A percentile compares a stretch with the other conserved stretches of the same genome.
Conservation (phyloP, 208 protist genomes). For the Trypanosoma boissoni region DNA sequence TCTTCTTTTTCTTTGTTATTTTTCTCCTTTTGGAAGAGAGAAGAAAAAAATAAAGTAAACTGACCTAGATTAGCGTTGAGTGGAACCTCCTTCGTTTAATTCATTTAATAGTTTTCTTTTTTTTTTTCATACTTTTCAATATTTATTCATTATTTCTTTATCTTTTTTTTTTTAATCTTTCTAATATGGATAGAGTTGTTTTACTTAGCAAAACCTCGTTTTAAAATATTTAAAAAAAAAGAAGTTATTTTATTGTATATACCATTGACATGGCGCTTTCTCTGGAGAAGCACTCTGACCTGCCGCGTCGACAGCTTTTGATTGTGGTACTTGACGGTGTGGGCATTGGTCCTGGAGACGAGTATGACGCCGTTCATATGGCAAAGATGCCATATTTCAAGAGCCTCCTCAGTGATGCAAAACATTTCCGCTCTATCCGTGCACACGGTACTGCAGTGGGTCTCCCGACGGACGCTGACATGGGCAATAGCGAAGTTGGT, state of each 20-base stretch:
- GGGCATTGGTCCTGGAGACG: constrained; percentile 84
- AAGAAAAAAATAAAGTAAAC: too few species aligned
- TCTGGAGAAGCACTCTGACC: constrained; percentile 49
- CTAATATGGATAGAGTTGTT: not conserved
- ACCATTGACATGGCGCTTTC: constrained; percentile 74
- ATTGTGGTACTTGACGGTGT: constrained; percentile 89
- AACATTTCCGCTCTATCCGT: constrained; percentile 84
- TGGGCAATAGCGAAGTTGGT: constrained; percentile 96
- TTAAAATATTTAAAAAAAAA: too few species aligned
- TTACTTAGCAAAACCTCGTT: too few species aligned
- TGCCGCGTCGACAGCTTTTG: constrained; percentile 80
- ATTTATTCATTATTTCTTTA: constrained; percentile 16
- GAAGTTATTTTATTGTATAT: too few species aligned
- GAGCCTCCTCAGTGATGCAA: constrained; percentile 35
- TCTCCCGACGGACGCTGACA: constrained; percentile 93
- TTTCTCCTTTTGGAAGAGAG: not conserved
- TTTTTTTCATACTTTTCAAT: not conserved
- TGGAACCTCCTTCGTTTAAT: not conserved
- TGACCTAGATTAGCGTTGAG: not conserved
- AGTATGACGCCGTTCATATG: constrained; percentile 90
- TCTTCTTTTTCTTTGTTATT: not conserved
- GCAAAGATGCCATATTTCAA: constrained; percentile 91
- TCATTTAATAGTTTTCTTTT: not conserved
- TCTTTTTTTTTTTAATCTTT: constrained; percentile 10
- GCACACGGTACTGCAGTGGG: constrained; percentile 93